phyloP scores from a whole-genome alignment of 768 basidiomycete species.

The Xerocomus brunneocitrinus region DNA sequence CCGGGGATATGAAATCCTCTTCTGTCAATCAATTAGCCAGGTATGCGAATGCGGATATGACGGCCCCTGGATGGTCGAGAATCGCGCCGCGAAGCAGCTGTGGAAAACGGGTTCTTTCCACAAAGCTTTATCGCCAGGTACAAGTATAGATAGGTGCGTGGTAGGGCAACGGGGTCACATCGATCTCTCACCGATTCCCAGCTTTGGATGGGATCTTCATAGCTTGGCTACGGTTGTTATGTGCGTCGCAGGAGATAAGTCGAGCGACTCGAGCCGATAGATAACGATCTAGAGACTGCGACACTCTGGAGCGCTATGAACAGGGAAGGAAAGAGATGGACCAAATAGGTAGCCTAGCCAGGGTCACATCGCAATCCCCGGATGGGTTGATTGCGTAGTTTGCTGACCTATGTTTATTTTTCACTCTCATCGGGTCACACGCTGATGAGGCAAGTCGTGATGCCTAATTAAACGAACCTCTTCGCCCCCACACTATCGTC shows the following conservation, averaged over 20 bases:
- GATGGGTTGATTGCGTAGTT: conserved; percentile 12
- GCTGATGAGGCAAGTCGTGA: conserved; percentile 5
- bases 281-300: conserved; percentile 3
- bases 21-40: conserved; percentile 24
- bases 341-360: conserved; percentile 12
- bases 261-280: conserved; percentile 4
- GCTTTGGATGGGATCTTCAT: conserved; percentile 1
- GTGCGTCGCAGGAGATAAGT: conserved; percentile 4
- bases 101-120: conserved; percentile 18
- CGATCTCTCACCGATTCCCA: conserved; percentile 2
- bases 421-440: neutral
- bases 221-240: conserved; percentile 11
- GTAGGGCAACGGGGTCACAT: neutral
- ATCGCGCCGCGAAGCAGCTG: conserved; percentile 26
- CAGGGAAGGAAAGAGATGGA: conserved; percentile 4
- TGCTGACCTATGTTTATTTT: conserved; percentile 4
- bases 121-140: conserved; percentile 1
- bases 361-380: conserved; percentile 6
- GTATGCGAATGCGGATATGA: conserved; percentile 14
- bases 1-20: neutral
- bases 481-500: neutral
- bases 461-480: neutral
- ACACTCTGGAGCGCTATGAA: conserved; percentile 7
- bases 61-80: conserved; percentile 19
- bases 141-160: neutral